Evolutionary conservation across 257 asterid species (phyloP).

Genomic region (Voacanga thouarsii): DNA sequence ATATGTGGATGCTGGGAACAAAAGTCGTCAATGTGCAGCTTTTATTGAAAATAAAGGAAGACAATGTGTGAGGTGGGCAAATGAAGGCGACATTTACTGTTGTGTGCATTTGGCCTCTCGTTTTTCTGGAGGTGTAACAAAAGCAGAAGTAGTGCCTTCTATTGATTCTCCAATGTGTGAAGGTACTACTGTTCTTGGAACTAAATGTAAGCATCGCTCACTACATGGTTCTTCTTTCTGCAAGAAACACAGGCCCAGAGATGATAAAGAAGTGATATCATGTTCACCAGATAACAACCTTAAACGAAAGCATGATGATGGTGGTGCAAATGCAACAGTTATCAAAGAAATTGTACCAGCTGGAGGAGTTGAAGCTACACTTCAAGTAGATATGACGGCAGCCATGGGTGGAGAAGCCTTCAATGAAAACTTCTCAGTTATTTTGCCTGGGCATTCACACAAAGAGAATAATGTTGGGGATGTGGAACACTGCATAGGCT

Average conservation of each 20-base stretch:
- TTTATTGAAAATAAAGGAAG: slow-evolving; percentile 92
- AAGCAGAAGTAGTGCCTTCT: slow-evolving; percentile 43
- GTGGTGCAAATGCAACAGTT: slow-evolving; percentile 28
- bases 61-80: slow-evolving; percentile 93
- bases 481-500: slow-evolving; percentile 63
- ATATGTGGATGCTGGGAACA: slow-evolving; percentile 46
- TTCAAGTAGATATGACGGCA: slow-evolving; percentile 40
- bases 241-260: slow-evolving; percentile 87
- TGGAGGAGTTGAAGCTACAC: slow-evolving; percentile 39
- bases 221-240: slow-evolving; percentile 79
- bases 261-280: slow-evolving; percentile 37
- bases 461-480: slow-evolving; percentile 36
- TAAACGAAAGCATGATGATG: slow-evolving; percentile 64
- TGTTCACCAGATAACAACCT: slow-evolving; percentile 41
- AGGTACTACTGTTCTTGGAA: slow-evolving; percentile 96
- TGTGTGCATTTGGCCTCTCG: slow-evolving; percentile 92
- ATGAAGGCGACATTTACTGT: slow-evolving; percentile 85
- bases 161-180: slow-evolving; percentile 81
- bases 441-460: slow-evolving; percentile 38
- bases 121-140: slow-evolving; percentile 49
- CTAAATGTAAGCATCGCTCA: slow-evolving; percentile 95
- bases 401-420: slow-evolving; percentile 33
- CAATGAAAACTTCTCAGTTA: slow-evolving; percentile 34
- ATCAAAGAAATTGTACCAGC: slow-evolving; percentile 35
- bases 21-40: slow-evolving; percentile 76